Evolutionary conservation across 768 basidiomycete genomes (phyloP), one percentile per base, ranked within the genome.

Genomic region (Phlebiopsis flavidoalba): DNA sequence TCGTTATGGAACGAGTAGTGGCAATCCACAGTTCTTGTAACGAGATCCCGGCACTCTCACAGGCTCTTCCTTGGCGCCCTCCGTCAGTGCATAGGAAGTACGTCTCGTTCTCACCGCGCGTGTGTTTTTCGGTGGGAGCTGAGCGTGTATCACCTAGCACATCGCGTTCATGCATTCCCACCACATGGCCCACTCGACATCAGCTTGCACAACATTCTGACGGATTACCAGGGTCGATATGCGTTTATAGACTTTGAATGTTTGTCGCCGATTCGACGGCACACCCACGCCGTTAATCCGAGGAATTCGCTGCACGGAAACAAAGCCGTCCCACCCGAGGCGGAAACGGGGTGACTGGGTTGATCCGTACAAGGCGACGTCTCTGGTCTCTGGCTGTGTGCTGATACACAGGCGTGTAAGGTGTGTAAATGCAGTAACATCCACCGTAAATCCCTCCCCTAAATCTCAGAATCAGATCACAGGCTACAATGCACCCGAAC

Each of bases 1-100:
- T 91, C 59, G 83, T 91, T 24, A 90, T 89, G 88, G 89, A 91
- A 68, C n/a, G n/a, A n/a, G n/a, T 82, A 89, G 71, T 91, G 89
- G 89, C 86, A n/a, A 84, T 14, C 77, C 87, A 11, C 80, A 86
- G 58, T 73, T 89, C 21, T 75, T 86, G 22, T 73, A 78, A n/a
- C 14, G 74, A 76, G 37, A 72, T 75, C 24, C 84, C 85, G 6
- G 79, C 67, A 83, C 77, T 63, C 69, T 86, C 53, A n/a, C n/a
- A 72, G 72, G 46, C 72, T 76, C 14, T 88, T 89, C 65, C 70
- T 91, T 24, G 75, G 74, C 4, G 80, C 80, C 14, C 65, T 91
- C 53, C 81, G 81, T 21, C 87, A 89, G 68, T 87, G 83, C 63
- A 83, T 91, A 40, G 87, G n/a, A 91, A 76, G 89, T 87, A 63